phyloP scores from a whole-genome alignment of 2,329 filamentous ascomycete species.

The Cladobotryum mycophilum region DNA sequence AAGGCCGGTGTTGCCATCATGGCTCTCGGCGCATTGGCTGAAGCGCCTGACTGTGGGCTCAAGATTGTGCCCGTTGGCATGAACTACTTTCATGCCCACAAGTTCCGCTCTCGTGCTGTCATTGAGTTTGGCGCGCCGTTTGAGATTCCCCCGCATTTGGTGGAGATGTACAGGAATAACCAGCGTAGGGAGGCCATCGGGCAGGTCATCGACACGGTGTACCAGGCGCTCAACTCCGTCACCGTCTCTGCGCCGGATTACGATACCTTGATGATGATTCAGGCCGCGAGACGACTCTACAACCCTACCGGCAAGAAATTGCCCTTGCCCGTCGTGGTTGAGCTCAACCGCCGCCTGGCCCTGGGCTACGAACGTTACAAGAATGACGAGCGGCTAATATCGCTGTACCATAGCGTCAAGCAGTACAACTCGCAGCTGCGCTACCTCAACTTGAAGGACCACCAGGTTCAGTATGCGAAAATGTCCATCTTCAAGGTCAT shows the following conservation, averaged over 20 bases:
- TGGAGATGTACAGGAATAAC: slow-evolving; percentile 77
- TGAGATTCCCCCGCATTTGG: slow-evolving; percentile 73
- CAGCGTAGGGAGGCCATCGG: slow-evolving; percentile 83
- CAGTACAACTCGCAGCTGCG: slow-evolving; percentile 83
- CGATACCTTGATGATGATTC: slow-evolving; percentile 93
- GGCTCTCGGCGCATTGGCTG: slow-evolving; percentile 83
- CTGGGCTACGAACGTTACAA: slow-evolving; percentile 91
- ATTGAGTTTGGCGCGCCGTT: slow-evolving; percentile 91
- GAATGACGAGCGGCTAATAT: slow-evolving; percentile 75
- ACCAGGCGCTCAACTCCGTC: slow-evolving; percentile 77
- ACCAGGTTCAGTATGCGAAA: slow-evolving; percentile 88
- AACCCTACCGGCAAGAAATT: slow-evolving; percentile 92
- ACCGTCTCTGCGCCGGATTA: slow-evolving; percentile 92
- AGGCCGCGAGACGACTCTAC: slow-evolving; percentile 87
- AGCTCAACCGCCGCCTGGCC: slow-evolving; percentile 85
- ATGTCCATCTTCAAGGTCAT: slow-evolving; percentile 73
- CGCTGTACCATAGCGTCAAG: slow-evolving; percentile 67
- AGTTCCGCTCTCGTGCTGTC: slow-evolving; percentile 92
- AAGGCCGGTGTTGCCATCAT: slow-evolving; percentile 98
- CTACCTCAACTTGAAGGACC: slow-evolving; percentile 81
- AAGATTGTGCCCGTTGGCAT: slow-evolving; percentile 96
- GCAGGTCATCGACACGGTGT: slow-evolving; percentile 76
- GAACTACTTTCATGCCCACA: slow-evolving; percentile 99
- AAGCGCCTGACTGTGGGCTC: slow-evolving; percentile 78
- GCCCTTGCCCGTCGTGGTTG: slow-evolving; percentile 84